These are phyloP conservation scores for Sugiyamaella americana DNA, from an alignment of 805 yeast genomes.

Conservation along the genomic window DNA sequence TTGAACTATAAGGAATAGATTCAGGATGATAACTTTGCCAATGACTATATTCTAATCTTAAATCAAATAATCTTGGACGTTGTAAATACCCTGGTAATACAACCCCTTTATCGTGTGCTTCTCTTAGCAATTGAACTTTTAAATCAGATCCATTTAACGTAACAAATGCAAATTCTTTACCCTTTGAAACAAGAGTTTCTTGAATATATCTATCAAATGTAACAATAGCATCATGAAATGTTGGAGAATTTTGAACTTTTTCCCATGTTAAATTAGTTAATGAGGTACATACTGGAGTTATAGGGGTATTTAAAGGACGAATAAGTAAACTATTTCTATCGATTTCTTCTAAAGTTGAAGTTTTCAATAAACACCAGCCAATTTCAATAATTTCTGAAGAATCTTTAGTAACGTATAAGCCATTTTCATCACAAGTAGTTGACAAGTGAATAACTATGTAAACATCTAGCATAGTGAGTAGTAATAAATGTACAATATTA, in stretches of 20 bases:
- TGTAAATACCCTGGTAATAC: slow-evolving; percentile 68
- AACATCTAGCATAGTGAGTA: slow-evolving; percentile 10
- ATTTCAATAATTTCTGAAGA: slow-evolving; percentile 61
- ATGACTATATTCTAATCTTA: slow-evolving; percentile 63
- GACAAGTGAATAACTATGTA: slow-evolving; percentile 57
- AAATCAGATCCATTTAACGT: slow-evolving; percentile 64
- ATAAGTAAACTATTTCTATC: slow-evolving; percentile 44
- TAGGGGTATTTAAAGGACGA: slow-evolving; percentile 60
- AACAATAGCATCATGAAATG: slow-evolving; percentile 58
- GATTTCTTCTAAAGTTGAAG: slow-evolving; percentile 40
- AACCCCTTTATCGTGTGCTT: slow-evolving; percentile 70
- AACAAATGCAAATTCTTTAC: slow-evolving; percentile 56
- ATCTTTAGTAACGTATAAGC: slow-evolving; percentile 55
- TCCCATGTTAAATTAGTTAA: slow-evolving; percentile 54
- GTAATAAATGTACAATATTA: too few species aligned
- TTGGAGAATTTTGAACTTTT: slow-evolving; percentile 48
- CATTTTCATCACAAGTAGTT: slow-evolving; percentile 62
- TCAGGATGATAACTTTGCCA: slow-evolving; percentile 66
- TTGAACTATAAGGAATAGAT: slow-evolving; percentile 26
- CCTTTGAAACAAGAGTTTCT: slow-evolving; percentile 35
- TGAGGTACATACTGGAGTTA: slow-evolving; percentile 40
- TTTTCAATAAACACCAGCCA: slow-evolving; percentile 60
- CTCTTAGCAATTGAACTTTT: slow-evolving; percentile 71
- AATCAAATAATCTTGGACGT: slow-evolving; percentile 70
- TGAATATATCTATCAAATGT: slow-evolving; percentile 45